Percentiles rank a stretch among this genome's conserved stretches.
Evolutionary conservation across 495 filamentous ascomycete genomes (phyloP).

Genomic region (Patellaria atrata): DNA sequence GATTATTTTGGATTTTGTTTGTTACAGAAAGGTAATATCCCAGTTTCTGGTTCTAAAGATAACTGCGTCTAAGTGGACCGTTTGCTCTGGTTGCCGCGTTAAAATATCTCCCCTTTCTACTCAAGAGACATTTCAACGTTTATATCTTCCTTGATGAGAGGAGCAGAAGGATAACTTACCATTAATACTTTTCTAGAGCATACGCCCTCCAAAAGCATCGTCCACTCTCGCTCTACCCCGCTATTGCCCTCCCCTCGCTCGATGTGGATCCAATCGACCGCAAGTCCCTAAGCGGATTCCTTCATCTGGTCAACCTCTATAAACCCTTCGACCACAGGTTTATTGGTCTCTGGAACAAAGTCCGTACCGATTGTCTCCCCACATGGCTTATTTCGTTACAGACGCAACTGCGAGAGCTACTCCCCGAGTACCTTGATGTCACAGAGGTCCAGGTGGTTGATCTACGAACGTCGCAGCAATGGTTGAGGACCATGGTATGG

Average conservation of each 20-base stretch:
- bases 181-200: too few relatives aligned
- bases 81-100: neutral
- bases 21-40: conserved; percentile 47
- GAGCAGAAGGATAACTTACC: too few relatives aligned
- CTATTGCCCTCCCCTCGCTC: conserved; percentile 47
- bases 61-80: neutral
- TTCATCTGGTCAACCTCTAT: conserved; percentile 53
- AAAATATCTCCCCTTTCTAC: too few relatives aligned
- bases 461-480: conserved; percentile 58
- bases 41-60: neutral
- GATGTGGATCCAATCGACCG: conserved; percentile 33
- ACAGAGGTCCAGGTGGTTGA: conserved; percentile 58
- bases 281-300: conserved; percentile 39
- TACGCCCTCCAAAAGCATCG: conserved; percentile 67
- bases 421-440: conserved; percentile 46
- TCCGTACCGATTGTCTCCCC: conserved; percentile 39
- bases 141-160: too few relatives aligned
- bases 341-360: conserved; percentile 60
- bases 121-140: too few relatives aligned
- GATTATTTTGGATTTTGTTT: conserved; percentile 60
- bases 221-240: conserved; percentile 53
- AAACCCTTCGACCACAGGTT: conserved; percentile 59
- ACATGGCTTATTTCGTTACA: conserved; percentile 47
- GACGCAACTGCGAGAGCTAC: conserved; percentile 47
- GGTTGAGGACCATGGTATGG: conserved; percentile 76